A percentile compares a stretch with the other conserved stretches of the same genome.
phyloP scores from a whole-genome alignment of 176 grass and related monocot genomes.

The Ampelocalamus luodianensis region DNA sequence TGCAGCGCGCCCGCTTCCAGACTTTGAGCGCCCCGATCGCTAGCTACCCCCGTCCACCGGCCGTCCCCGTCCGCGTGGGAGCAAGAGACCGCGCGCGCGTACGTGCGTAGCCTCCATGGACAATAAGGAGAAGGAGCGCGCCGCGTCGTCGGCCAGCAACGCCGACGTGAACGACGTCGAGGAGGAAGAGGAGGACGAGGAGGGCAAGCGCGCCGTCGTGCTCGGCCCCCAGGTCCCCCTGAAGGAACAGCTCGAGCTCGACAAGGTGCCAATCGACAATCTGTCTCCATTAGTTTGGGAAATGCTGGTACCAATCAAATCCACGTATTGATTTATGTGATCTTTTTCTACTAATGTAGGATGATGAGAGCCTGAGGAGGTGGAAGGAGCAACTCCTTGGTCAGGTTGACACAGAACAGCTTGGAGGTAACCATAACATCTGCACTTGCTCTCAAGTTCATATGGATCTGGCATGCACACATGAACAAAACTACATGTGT shows the following conservation, averaged over 20 bases:
- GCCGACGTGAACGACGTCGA: conserved; percentile 52
- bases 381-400: conserved; percentile 94
- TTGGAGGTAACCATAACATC: conserved; percentile 58
- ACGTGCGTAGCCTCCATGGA: conserved; percentile 39
- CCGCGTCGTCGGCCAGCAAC: conserved; percentile 16
- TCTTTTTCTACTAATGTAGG: conserved; percentile 31
- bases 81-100: neutral
- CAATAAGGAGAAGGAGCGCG: conserved; percentile 34
- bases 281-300: neutral
- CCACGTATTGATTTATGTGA: neutral
- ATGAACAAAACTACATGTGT: neutral
- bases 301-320: neutral
- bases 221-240: conserved; percentile 80
- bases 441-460: neutral
- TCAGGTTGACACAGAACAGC: conserved; percentile 69
- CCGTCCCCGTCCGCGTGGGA: neutral
- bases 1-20: neutral
- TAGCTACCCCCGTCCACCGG: neutral
- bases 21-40: neutral
- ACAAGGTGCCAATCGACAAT: conserved; percentile 52
- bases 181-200: conserved; percentile 65
- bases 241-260: conserved; percentile 89
- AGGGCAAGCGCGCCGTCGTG: conserved; percentile 56
- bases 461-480: neutral
- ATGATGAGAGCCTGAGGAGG: conserved; percentile 88